phyloP scores from a whole-genome alignment of 2,329 filamentous ascomycete genomes.

The Diaporthe amygdali region DNA sequence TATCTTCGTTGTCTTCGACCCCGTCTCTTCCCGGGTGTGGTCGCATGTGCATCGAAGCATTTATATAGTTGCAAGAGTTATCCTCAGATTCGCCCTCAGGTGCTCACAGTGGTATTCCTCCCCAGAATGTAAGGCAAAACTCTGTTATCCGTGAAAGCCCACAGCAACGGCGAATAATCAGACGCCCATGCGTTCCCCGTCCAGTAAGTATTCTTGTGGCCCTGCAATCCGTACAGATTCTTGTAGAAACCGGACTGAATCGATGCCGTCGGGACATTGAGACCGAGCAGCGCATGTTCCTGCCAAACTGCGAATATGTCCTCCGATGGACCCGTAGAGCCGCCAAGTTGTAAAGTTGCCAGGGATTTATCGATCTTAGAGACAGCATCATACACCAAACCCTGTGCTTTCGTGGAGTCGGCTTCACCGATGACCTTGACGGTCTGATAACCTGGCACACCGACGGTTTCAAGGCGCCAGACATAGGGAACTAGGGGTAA shows the following conservation, averaged over 20 bases:
- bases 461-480: background rate
- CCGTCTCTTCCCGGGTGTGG: background rate
- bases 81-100: background rate
- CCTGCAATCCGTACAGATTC: background rate
- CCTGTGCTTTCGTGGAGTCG: background rate
- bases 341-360: background rate
- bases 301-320: background rate
- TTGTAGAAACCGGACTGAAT: background rate
- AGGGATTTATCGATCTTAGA: background rate
- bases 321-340: background rate
- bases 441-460: background rate
- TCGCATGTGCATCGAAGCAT: fast-evolving
- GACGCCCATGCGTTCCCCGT: background rate
- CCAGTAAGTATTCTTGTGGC: background rate
- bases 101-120: background rate
- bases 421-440: background rate
- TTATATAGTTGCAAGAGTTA: background rate
- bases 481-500: background rate
- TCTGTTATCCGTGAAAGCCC: background rate
- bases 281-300: background rate
- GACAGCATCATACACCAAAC: background rate
- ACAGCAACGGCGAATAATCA: background rate
- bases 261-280: background rate
- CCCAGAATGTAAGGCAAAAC: background rate
- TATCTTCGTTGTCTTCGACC: background rate